Base-by-base conservation (phyloP, 495 filamentous ascomycete genomes). In the Stereocaulon alpinum region DNA sequence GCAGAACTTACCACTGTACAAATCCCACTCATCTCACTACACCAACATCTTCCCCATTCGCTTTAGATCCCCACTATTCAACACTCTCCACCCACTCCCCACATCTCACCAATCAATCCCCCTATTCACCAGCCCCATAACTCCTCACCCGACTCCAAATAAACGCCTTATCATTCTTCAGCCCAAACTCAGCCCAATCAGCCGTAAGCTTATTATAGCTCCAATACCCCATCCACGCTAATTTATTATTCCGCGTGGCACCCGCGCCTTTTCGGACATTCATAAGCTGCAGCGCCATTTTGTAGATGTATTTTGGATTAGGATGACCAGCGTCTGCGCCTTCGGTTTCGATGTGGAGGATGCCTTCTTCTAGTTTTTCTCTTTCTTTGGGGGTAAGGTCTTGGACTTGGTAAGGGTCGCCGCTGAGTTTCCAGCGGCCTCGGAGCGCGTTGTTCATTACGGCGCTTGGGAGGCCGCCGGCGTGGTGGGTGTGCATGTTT, bases 181-280 rank as follows among this genome's bases (percentile, higher is more conserved):
- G 72, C 18, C 79, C 76, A 72, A 97, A 97, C 71, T 88, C 86
- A 0, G 79, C 89, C 86, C 89, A 89, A 70, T 96, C 91, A 67
- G 92, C 90, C 20, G 91, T 92, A 64, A 95, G 72, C 65, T 77
- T 78, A 66, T 96, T 94, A 64, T 93, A 94, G 71, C 84, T 91
- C 86, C 89, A 96, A 71, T 86, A 96, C 0, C 88, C 87, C 69
- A 86, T 85, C 94, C 94, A 97, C 0, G 72, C 72, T 40, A 99
- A 69, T 73, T 92, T 96, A 50, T 89, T 95, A 59, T 91, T 93
- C 64, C 79, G 79, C 20, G 76, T 69, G 5, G 71, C 68, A 6
- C 69, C 73, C 6, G 70, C 67, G 58, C 74, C 74, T 17, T 71
- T 73, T 0, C 85, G 79, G 0, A 81, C 77, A 41, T 76, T 78